Base-by-base conservation (phyloP, 805 yeast genomes). In the Zygosaccharomyces lentus region DNA sequence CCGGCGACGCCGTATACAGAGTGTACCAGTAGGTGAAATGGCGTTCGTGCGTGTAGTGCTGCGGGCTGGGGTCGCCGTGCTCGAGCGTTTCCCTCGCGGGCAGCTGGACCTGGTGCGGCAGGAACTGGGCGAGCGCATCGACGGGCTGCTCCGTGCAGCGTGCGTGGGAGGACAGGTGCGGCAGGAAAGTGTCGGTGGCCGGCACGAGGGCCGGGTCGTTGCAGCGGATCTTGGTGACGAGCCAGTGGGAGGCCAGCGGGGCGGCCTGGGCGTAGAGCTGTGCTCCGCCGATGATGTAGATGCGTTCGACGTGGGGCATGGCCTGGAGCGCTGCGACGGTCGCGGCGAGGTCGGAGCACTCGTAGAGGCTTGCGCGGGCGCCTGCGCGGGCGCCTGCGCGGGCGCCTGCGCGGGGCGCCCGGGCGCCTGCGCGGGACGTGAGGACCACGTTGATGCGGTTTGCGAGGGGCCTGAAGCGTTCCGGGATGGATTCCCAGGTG, bases 401-500 rank as follows among this genome's bases (percentile, higher is more conserved):
- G n/a, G 32, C 4, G 32, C 16, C 9, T 7, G n/a, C 32, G 15
- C 4, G 3, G 32, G 32, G n/a, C 4, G 13, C 16, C 32, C 16
- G 10, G 27, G 31, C 19, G 27, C 9, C 26, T n/a, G 23, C 13
- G 37, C 39, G 21, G 21, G 21, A 19, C 5, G 95, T 84, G 9
- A 93, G 67, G 0, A 93, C 80, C 10, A 89, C 79, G 63, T 93
- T 93, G 23, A 80, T 46, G 47, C 99, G 74, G 40, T 73, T 78
- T 2, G 83, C 82, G 37, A 93, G 72, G 0, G 99, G 99, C 51
- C 96, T 72, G 67, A 88, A 93, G 61, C 76, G 81, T 1, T 66
- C 50, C 0, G 99, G 98, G 26, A 93, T 90, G 6, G 96, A 86
- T 26, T 89, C 93, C 96, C 97, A 93, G 1, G 98, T 91, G 60